Evolutionary conservation across 2,329 filamentous ascomycete species (phyloP).

Genomic region (Monilinia aucupariae): DNA sequence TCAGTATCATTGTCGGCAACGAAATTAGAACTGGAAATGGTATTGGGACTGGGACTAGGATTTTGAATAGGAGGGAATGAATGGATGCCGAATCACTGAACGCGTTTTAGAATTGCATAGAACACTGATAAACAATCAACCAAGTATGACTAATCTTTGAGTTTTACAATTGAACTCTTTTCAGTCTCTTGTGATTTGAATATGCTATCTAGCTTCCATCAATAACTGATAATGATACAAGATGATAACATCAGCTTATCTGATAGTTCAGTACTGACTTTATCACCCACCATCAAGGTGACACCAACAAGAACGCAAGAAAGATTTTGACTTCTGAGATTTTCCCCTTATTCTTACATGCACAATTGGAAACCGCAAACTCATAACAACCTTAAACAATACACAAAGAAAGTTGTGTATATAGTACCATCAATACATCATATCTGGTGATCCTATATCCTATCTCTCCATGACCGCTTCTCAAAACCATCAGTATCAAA

Average conservation of each 20-base stretch:
- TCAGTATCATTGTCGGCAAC: neutral
- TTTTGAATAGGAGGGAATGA: neutral
- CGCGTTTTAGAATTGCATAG: neutral
- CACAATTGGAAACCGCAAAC: neutral
- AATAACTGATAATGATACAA: no score
- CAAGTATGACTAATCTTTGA: neutral
- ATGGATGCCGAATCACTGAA: constrained; percentile 7
- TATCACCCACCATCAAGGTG: neutral
- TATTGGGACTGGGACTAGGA: no score
- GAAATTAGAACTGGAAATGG: neutral
- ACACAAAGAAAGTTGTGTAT: neutral
- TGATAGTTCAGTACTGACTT: neutral
- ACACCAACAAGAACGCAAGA: neutral
- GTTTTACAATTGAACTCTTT: neutral
- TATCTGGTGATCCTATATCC: constrained; percentile 1
- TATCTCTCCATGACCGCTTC: constrained; percentile 20
- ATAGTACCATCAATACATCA: neutral
- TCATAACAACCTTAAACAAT: neutral
- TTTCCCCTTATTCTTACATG: neutral
- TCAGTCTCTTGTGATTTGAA: neutral
- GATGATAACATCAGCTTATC: no score
- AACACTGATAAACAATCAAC: neutral
- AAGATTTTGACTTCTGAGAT: neutral
- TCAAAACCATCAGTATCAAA: constrained; percentile 16
- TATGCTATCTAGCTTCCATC: neutral